Base-by-base conservation (phyloP, 2,329 filamentous ascomycete genomes). In the Zymoseptoria ardabiliae region DNA sequence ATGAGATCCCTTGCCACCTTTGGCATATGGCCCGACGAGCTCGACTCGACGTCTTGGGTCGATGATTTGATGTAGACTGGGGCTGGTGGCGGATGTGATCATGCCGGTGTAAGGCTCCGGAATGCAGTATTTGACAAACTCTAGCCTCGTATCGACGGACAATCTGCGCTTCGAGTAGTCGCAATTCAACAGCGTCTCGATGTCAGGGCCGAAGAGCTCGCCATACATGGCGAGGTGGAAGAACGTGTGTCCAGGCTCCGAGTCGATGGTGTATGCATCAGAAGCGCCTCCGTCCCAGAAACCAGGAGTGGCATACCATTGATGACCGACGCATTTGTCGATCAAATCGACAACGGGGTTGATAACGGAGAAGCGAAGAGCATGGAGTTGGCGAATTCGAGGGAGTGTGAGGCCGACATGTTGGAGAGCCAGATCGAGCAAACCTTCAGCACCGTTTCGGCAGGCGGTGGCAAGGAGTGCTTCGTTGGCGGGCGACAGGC, bases 181-280 rank as follows among this genome's bases (percentile, higher is more conserved):
- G 4, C 51, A 48, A 28, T 64, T 58, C 19, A 72, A 53, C 25
- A 68, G 63, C 2, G 61, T 54, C 1, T 69, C 63, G 54, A 72
- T 61, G 8, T 67, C 66, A 1, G 61, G 58, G 1, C 58, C 66
- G 52, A 74, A 73, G 10, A 74, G 60, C 48, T 70, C 70, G 4
- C 71, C 70, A 35, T 74, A 72, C 41, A 70, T 73, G 7, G 70
- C 60, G 9, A 73, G 63, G 54, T 73, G 69, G 58, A 72, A 71
- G 8, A 72, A 54, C 1, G 69, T 63, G 1, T 56, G 61, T 7
- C 59, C 50, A 3, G 69, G 53, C 2, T 73, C 70, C 8, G 66
- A 58, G 13, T 58, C 13, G 35, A 72, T 59, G 2, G 70, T 72
- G 41, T 61, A 61, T 3, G 71, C 66, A 56, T 73, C 70, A 45